Conservation (phyloP, 768 basidiomycete genomes). For the Pseudohyphozyma bogoriensis region DNA sequence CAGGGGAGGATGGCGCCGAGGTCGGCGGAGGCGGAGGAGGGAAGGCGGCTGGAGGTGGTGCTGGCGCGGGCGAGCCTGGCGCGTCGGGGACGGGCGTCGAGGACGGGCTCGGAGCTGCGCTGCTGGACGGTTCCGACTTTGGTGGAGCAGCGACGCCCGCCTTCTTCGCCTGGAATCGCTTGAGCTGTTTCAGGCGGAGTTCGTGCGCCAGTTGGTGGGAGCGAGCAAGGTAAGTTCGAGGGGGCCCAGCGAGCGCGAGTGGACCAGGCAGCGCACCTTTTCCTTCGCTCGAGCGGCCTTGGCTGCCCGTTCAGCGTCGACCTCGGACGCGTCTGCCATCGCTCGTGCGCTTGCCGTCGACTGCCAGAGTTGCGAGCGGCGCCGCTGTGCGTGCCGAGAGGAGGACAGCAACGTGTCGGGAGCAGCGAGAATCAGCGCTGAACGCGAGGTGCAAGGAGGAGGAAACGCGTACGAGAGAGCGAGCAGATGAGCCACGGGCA, state of each 20-base stretch:
- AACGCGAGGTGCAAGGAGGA: no score
- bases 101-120: background rate
- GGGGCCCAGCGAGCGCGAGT: background rate
- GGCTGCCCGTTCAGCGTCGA: conserved; percentile 12
- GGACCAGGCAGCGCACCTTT: conserved; percentile 11
- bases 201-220: background rate
- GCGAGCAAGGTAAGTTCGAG: no score
- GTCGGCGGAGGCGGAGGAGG: background rate
- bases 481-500: background rate
- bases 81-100: background rate
- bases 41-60: background rate
- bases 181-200: conserved; percentile 16
- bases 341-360: no score
- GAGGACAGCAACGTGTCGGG: no score
- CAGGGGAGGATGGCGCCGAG: no score
- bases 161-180: conserved; percentile 22
- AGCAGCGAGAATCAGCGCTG: no score
- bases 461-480: background rate
- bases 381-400: no score
- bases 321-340: no score
- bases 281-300: conserved; percentile 27
- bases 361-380: no score
- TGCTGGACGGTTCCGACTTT: no score
- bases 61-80: background rate
- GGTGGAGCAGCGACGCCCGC: no score